Evolutionary conservation across 495 filamentous ascomycete genomes (phyloP), one percentile per base, ranked within the genome.

Genomic region (Neurospora discreta): DNA sequence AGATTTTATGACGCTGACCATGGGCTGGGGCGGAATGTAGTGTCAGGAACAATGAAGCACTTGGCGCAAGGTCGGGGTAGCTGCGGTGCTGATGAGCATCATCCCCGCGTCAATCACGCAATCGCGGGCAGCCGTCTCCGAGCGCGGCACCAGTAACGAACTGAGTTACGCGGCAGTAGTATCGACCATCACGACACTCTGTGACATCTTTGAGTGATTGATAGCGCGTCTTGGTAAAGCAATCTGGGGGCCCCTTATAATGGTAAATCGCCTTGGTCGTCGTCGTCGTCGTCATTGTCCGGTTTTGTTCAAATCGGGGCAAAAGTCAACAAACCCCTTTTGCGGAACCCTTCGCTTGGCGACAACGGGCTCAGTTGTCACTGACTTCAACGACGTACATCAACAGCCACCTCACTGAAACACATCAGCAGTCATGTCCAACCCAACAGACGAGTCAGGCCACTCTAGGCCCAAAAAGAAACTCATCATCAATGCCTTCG

Each of bases 401-500:
- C 52, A 33, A 60, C 6, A 18, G 8, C 5, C 52, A 60, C 52
- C 23, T 23, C 44, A 15, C 20, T 52, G 20, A 23, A 1, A 60
- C 20, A 30, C 46, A 8, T 60, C 26, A 60, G 52, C 26, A 60
- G 13, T 13, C 13, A 60, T 60, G 52, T 60, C 52, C 11, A 60
- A 30, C 15, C 13, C 0, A 60, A 60, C 23, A 30, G 70, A 16
- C 36, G 30, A 39, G 68, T 33, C 58, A 68, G 69, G 60, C 30
- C 52, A 68, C 18, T 13, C 70, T 5, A 73, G 46, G 70, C 70
- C 72, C 38, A 90, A 87, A 77, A 90, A 89, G 78, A 84, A 85
- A 58, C 85, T 90, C 38, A 84, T 91, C 71, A 77, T 91, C 71
- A 90, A 91, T 79, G 89, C 88, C 38, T 91, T 91, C 73, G 88